Evolutionary conservation across 176 grass and related monocot genomes (phyloP).

Genomic region (Dendrocalamus sinicus): DNA sequence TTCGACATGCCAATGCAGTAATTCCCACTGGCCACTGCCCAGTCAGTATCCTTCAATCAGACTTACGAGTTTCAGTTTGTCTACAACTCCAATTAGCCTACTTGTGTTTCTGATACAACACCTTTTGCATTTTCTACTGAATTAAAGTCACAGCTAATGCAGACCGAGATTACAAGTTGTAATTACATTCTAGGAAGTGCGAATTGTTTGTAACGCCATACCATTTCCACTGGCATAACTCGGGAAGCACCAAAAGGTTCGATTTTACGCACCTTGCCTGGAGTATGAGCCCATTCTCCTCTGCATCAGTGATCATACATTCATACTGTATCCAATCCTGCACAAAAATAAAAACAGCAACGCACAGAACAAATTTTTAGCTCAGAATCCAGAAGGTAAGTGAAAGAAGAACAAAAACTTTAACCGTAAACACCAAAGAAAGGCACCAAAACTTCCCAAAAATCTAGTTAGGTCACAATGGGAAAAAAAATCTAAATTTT

Average conservation of each 20-base stretch:
- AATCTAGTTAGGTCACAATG: too few relatives aligned
- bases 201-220: not conserved
- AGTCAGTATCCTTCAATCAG: too few relatives aligned
- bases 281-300: slow-evolving; percentile 65
- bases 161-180: not conserved
- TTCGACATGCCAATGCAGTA: too few relatives aligned
- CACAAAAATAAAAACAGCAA: not conserved
- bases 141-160: not conserved
- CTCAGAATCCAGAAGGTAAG: too few relatives aligned
- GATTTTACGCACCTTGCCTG: slow-evolving; percentile 56
- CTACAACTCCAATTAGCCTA: not conserved
- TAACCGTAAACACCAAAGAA: too few relatives aligned
- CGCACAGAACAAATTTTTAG: too few relatives aligned
- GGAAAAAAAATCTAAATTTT: not conserved
- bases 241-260: slow-evolving; percentile 5
- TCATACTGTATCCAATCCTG: slow-evolving; percentile 80
- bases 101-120: not conserved
- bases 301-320: slow-evolving; percentile 87
- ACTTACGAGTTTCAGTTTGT: too few relatives aligned
- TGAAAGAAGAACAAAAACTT: too few relatives aligned
- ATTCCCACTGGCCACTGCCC: too few relatives aligned
- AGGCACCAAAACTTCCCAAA: too few relatives aligned
- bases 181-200: not conserved
- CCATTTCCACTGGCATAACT: not conserved
- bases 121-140: not conserved